Evolutionary conservation across 73 alveolate genomes (phyloP).

Genomic region (Tetrahymena thermophila): DNA sequence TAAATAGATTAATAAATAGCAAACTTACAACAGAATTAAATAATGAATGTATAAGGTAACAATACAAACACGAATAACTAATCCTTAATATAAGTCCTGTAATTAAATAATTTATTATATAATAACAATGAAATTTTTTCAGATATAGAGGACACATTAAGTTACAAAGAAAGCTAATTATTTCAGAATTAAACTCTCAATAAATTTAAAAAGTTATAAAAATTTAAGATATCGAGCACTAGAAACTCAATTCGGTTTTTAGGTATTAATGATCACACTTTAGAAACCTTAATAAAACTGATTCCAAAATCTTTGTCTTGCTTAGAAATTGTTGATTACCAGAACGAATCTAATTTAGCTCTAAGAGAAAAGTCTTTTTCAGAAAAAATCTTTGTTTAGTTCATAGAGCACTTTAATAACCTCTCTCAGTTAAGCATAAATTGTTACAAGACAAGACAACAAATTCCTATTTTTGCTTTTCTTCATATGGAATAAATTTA

Average conservation of each 20-base stretch:
- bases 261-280: neutral
- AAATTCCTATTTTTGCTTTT: neutral
- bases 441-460: neutral
- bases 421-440: neutral
- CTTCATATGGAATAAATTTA: neutral
- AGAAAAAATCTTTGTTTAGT: neutral
- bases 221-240: neutral
- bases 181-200: neutral
- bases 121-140: neutral
- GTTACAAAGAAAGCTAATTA: neutral
- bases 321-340: neutral
- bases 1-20: neutral
- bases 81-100: too few species aligned
- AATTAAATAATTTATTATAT: too few species aligned
- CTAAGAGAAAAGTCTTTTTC: neutral
- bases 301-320: neutral
- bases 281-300: neutral
- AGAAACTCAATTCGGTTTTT: neutral
- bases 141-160: neutral
- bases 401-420: neutral
- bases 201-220: neutral
- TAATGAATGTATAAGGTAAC: too few species aligned
- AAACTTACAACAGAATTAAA: neutral
- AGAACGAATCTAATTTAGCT: neutral
- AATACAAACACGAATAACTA: too few species aligned